A percentile compares a stretch with the other conserved stretches of the same genome.
Evolutionary conservation across 2,329 filamentous ascomycete genomes (phyloP).

Genomic region (Aspergillus sp.): DNA sequence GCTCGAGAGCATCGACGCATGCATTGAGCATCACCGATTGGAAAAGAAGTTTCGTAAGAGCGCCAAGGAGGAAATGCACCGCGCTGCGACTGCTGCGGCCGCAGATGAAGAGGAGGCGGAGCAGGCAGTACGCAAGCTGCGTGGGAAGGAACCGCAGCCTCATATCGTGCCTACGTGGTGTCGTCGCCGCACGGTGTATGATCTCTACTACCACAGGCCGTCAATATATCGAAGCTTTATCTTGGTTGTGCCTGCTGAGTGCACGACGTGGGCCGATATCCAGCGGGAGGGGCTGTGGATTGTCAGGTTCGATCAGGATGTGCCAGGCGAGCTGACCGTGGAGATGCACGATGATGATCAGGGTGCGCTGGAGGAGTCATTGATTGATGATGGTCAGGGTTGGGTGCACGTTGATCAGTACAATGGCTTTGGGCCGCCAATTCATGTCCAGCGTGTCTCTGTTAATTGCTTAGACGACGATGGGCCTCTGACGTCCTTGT

Average conservation of each 20-base stretch:
- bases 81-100: background rate
- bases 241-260: background rate
- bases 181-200: background rate
- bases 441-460: background rate
- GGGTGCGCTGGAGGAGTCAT: background rate
- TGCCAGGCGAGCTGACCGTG: conserved; percentile 3
- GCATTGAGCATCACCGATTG: conserved; percentile 12
- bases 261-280: conserved; percentile 9
- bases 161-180: background rate
- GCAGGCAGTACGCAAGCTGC: background rate
- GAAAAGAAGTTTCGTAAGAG: conserved; percentile 9
- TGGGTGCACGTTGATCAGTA: background rate
- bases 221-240: background rate
- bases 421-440: background rate
- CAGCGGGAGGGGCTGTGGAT: conserved; percentile 7
- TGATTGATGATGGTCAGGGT: background rate
- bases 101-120: background rate
- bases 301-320: conserved; percentile 13
- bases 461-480: background rate
- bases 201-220: background rate
- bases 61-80: conserved; percentile 2
- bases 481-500: background rate
- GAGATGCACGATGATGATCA: background rate
- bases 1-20: conserved; percentile 11
- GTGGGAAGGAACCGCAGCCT: background rate